A percentile compares a stretch with the other conserved stretches of the same genome.
phyloP scores from a whole-genome alignment of 768 basidiomycete genomes.

The Phanerodontia chrysosporium region DNA sequence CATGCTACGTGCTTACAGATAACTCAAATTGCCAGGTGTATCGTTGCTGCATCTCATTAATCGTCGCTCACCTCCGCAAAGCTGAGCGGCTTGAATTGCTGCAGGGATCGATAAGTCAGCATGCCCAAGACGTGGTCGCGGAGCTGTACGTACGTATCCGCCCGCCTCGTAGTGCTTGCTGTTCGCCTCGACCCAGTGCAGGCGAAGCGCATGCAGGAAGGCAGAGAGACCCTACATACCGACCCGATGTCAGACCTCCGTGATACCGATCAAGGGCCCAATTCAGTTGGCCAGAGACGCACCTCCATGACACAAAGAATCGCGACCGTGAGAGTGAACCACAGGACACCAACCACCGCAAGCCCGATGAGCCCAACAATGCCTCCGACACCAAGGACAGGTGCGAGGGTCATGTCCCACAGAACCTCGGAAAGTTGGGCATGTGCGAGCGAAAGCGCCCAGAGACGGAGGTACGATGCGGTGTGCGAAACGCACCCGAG shows the following conservation, averaged over 20 bases:
- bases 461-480: conserved; percentile 87
- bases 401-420: conserved; percentile 81
- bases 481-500: conserved; percentile 98
- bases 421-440: conserved; percentile 94
- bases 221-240: conserved; percentile 78
- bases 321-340: conserved; percentile 74
- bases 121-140: background rate
- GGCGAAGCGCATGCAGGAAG: conserved; percentile 91
- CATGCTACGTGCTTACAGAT: conserved; percentile 7
- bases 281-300: conserved; percentile 27
- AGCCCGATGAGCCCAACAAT: conserved; percentile 50
- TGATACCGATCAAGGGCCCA: conserved; percentile 15
- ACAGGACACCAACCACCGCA: conserved; percentile 52
- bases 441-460: conserved; percentile 97
- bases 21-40: background rate
- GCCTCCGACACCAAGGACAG: conserved; percentile 56
- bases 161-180: conserved; percentile 93
- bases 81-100: conserved; percentile 47
- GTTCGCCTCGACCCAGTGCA: conserved; percentile 98
- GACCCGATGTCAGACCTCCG: conserved; percentile 19
- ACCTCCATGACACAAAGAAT: conserved; percentile 97
- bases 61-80: conserved; percentile 40
- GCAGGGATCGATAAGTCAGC: conserved; percentile 3
- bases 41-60: conserved; percentile 17
- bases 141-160: conserved; percentile 66